These are phyloP conservation scores for Helicostylum pulchrum DNA, from an alignment of 192 early-diverging fungal species.

Conservation along the genomic window DNA sequence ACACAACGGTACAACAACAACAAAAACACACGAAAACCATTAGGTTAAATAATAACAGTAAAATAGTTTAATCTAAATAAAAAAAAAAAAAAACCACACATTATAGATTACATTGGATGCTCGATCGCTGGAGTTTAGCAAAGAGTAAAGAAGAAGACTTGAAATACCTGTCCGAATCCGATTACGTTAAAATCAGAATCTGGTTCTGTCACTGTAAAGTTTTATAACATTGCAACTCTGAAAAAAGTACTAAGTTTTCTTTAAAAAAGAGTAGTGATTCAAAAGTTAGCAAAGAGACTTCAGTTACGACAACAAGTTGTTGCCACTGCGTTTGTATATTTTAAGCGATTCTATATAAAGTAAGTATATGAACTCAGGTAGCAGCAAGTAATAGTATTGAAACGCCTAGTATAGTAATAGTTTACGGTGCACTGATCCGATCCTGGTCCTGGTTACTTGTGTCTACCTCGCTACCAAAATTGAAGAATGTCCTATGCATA, in stretches of 20 bases:
- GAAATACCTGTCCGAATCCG: slow-evolving; percentile 46
- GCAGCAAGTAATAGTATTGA: too few relatives aligned
- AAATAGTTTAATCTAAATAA: background rate
- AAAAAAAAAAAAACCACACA: background rate
- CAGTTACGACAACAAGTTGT: slow-evolving; percentile 78
- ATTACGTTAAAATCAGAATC: slow-evolving; percentile 57
- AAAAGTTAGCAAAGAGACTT: slow-evolving; percentile 67
- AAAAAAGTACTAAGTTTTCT: slow-evolving; percentile 3
- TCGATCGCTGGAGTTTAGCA: slow-evolving; percentile 48
- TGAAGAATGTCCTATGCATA: slow-evolving; percentile 73
- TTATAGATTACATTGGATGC: slow-evolving; percentile 57
- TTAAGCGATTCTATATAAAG: slow-evolving; percentile 88
- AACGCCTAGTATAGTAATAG: slow-evolving; percentile 57
- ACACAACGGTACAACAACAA: slow-evolving; percentile 51
- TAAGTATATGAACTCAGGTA: slow-evolving; percentile 37
- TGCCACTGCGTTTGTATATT: slow-evolving; percentile 82
- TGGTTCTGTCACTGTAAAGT: slow-evolving; percentile 62
- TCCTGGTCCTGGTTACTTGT: slow-evolving; percentile 75
- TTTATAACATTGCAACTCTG: too few relatives aligned
- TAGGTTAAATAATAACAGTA: background rate
- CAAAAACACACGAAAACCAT: background rate
- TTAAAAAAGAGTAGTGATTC: slow-evolving; percentile 58
- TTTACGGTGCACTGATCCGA: slow-evolving; percentile 70
- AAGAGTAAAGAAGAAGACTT: slow-evolving; percentile 56
- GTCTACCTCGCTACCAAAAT: slow-evolving; percentile 89